Evolutionary conservation across 192 early-diverging fungal species (phyloP).

Genomic region (Coemansia sp.): DNA sequence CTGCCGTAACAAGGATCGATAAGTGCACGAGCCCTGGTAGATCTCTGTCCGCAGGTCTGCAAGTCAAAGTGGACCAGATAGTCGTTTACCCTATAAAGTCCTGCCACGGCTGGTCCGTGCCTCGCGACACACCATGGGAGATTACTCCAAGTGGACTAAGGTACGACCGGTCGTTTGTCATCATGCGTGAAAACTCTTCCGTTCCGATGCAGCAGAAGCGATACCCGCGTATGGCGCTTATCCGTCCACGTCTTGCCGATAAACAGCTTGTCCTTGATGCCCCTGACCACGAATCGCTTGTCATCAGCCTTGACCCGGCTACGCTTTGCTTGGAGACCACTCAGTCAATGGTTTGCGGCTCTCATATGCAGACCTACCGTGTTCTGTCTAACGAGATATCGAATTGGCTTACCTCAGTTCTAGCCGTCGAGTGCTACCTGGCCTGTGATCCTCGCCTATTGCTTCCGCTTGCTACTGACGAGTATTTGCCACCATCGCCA

Average conservation of each 20-base stretch:
- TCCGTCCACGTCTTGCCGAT: constrained; percentile 55
- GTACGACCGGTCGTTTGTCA: constrained; percentile 44
- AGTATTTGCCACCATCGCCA: not conserved
- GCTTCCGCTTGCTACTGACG: not conserved
- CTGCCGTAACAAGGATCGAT: not conserved
- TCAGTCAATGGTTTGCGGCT: constrained; percentile 35
- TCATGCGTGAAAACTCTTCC: constrained; percentile 46
- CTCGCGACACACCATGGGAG: constrained; percentile 29
- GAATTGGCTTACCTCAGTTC: constrained; percentile 55
- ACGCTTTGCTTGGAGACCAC: constrained; percentile 27
- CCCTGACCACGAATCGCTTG: constrained; percentile 27
- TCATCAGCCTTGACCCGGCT: constrained; percentile 31
- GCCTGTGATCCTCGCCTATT: constrained; percentile 47
- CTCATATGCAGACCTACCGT: constrained; percentile 24
- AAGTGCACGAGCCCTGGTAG: not conserved
- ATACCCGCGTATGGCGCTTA: constrained; percentile 66
- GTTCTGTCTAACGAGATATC: constrained; percentile 35
- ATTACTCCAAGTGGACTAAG: constrained; percentile 37
- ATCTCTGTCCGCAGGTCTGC: constrained; percentile 8
- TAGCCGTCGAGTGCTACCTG: constrained; percentile 52
- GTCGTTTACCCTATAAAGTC: constrained; percentile 80
- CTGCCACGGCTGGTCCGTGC: constrained; percentile 62
- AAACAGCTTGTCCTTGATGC: constrained; percentile 56
- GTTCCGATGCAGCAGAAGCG: constrained; percentile 69
- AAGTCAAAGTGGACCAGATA: constrained; percentile 33